phyloP scores from a whole-genome alignment of 495 filamentous ascomycete species.

The Staphylotrichum longicolle region DNA sequence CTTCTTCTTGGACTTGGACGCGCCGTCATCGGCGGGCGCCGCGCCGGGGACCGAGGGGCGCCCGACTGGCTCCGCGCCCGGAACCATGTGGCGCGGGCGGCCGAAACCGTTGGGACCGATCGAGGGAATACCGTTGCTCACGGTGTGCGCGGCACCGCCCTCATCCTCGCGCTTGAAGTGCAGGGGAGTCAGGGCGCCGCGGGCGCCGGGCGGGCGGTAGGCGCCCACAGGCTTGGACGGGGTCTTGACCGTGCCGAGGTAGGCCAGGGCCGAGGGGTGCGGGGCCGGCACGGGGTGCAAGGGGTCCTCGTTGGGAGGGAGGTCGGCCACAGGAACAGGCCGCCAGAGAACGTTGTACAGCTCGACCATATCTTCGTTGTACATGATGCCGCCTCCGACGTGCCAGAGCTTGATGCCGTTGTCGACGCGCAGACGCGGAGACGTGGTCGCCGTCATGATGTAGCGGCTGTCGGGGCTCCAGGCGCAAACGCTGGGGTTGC shows the following conservation, averaged over 20 bases:
- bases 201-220: slow-evolving; percentile 94
- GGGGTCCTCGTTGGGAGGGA: slow-evolving; percentile 66
- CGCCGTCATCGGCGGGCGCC: slow-evolving; percentile 59
- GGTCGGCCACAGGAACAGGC: slow-evolving; percentile 60
- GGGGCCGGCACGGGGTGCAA: slow-evolving; percentile 74
- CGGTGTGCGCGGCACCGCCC: slow-evolving; percentile 82
- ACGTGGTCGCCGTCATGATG: slow-evolving; percentile 95
- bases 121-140: slow-evolving; percentile 70
- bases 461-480: slow-evolving; percentile 96
- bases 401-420: slow-evolving; percentile 97
- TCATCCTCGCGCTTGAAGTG: slow-evolving; percentile 98
- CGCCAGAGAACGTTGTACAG: slow-evolving; percentile 92
- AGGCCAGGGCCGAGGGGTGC: slow-evolving; percentile 79
- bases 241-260: slow-evolving; percentile 81
- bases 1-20: slow-evolving; percentile 96
- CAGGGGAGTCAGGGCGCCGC: slow-evolving; percentile 81
- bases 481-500: slow-evolving; percentile 89
- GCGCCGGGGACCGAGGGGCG: slow-evolving; percentile 67
- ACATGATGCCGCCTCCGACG: slow-evolving; percentile 84
- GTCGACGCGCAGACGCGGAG: slow-evolving; percentile 89
- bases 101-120: slow-evolving; percentile 76
- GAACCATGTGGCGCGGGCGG: slow-evolving; percentile 55
- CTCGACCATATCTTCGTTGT: slow-evolving; percentile 90
- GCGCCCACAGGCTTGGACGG: slow-evolving; percentile 93
- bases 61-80: slow-evolving; percentile 52